Percentiles rank a stretch among this genome's conserved stretches.
Evolutionary conservation across 331 rosid species (phyloP).

Genomic region (Quercus lobata): DNA sequence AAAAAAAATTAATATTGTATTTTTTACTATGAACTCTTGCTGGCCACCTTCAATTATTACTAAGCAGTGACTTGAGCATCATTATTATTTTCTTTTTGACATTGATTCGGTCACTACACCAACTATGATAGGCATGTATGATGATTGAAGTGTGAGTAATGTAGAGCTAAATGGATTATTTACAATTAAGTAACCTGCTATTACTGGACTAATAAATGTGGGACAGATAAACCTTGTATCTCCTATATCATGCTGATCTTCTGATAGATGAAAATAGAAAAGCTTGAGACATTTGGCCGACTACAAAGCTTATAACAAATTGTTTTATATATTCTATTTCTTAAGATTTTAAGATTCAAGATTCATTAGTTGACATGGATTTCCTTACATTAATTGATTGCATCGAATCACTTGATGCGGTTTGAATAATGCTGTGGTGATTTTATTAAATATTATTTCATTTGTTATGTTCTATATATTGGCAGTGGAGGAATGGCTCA

Average conservation of each 20-base stretch:
- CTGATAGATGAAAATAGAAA: not conserved
- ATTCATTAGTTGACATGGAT: not conserved
- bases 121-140: not conserved
- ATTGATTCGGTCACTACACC: not conserved
- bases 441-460: not conserved
- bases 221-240: not conserved
- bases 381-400: not conserved
- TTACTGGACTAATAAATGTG: not conserved
- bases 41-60: not conserved
- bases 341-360: not conserved
- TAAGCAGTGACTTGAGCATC: not conserved
- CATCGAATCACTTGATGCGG: not conserved
- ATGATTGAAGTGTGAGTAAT: not conserved
- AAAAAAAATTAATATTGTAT: too few relatives aligned
- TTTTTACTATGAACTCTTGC: not conserved
- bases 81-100: not conserved
- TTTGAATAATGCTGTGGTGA: not conserved
- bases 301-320: too few relatives aligned
- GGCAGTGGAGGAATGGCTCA: constrained; percentile 47
- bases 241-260: not conserved
- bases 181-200: not conserved
- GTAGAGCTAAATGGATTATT: not conserved
- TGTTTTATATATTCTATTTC: not conserved
- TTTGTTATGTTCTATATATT: constrained; percentile 5
- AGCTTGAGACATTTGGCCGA: not conserved